A percentile compares a stretch with the other conserved stretches of the same genome.
These are phyloP conservation scores for Hydnum rufescens DNA, from an alignment of 768 basidiomycete species.

Conservation along the genomic window DNA sequence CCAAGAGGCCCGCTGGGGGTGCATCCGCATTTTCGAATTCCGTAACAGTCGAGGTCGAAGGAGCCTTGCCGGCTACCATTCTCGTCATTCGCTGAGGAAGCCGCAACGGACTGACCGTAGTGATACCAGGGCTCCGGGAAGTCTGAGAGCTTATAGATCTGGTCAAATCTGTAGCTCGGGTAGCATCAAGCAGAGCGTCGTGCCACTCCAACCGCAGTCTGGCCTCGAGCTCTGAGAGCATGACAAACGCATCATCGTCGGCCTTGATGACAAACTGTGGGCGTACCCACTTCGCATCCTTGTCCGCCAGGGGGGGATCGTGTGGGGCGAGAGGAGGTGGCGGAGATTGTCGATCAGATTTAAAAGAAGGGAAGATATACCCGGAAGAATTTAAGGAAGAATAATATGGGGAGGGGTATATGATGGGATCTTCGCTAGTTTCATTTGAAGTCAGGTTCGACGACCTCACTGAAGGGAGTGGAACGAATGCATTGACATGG, in stretches of 20 bases:
- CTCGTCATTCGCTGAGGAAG: neutral
- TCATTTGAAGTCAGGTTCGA: slow-evolving; percentile 7
- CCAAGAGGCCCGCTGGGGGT: neutral
- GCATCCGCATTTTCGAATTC: neutral
- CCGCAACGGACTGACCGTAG: neutral
- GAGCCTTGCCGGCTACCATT: neutral
- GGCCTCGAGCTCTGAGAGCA: slow-evolving; percentile 25
- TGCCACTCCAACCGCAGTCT: slow-evolving; percentile 18
- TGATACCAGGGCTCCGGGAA: no score
- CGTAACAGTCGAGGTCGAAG: neutral
- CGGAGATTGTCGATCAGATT: neutral
- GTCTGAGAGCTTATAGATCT: neutral
- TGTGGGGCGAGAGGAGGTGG: slow-evolving; percentile 9
- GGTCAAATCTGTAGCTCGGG: no score
- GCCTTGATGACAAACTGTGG: slow-evolving; percentile 28
- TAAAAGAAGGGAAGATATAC: neutral
- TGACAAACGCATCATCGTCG: slow-evolving; percentile 28
- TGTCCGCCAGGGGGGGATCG: slow-evolving; percentile 3
- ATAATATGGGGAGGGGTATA: neutral
- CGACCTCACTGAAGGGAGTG: slow-evolving; percentile 3
- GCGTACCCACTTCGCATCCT: slow-evolving; percentile 14
- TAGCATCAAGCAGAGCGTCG: slow-evolving; percentile 4
- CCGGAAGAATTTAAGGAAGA: neutral
- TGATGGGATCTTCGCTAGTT: slow-evolving; percentile 1
- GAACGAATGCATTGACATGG: slow-evolving; percentile 8